A percentile compares a stretch with the other conserved stretches of the same genome.
These are phyloP conservation scores for Diplodia seriata DNA, from an alignment of 2,329 filamentous ascomycete species.

Conservation along the genomic window DNA sequence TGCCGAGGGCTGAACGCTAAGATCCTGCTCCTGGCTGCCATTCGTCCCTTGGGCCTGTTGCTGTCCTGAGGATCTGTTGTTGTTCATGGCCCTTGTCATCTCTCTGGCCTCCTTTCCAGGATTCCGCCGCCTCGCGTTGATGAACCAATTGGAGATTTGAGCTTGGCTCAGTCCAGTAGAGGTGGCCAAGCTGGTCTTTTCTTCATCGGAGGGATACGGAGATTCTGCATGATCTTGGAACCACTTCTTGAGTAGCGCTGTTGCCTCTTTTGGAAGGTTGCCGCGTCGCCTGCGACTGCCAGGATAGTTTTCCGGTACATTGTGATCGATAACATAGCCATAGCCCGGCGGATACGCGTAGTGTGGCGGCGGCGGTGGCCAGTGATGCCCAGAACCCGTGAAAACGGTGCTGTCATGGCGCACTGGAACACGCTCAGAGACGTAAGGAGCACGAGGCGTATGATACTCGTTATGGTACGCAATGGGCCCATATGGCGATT, in stretches of 20 bases:
- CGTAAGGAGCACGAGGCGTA: not conserved
- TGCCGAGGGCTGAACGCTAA: not conserved
- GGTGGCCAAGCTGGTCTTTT: constrained; percentile 68
- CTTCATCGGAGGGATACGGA: constrained; percentile 83
- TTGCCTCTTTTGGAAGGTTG: constrained; percentile 90
- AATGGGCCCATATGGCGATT: not conserved
- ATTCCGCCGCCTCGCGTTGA: constrained; percentile 72
- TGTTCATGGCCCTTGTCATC: not conserved
- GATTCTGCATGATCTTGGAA: constrained; percentile 78
- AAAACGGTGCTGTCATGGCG: constrained; percentile 15
- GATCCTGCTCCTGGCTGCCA: not conserved
- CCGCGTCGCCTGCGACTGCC: constrained; percentile 57
- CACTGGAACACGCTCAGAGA: not conserved
- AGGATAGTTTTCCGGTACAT: too few relatives aligned
- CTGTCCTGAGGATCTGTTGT: not conserved
- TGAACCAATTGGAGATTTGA: constrained; percentile 79
- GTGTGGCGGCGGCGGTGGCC: not conserved
- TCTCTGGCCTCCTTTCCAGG: constrained; percentile 36
- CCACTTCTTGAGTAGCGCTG: constrained; percentile 81
- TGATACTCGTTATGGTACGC: not conserved
- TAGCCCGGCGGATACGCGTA: not conserved
- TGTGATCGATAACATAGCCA: not conserved
- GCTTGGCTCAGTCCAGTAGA: constrained; percentile 34
- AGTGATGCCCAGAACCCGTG: not conserved
- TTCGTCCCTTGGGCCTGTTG: not conserved